Conservation (phyloP, 495 filamentous ascomycete genomes). For the Podospora bellae-mahoneyi region DNA sequence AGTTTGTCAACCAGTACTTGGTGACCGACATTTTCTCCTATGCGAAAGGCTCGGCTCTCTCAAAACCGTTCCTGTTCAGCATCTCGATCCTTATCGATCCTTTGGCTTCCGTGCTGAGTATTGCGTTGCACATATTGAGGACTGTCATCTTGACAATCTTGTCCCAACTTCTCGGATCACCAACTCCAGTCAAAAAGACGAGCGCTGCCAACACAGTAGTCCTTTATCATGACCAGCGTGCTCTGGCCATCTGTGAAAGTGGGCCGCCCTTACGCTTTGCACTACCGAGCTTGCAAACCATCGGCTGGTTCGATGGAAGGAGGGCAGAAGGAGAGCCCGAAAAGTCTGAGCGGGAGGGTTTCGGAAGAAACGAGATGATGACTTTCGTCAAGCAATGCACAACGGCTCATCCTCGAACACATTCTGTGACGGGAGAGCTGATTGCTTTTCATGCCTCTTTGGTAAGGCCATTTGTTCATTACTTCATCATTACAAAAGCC, state of each 20-base stretch:
- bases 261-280: slow-evolving; percentile 62
- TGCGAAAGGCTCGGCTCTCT: slow-evolving; percentile 40
- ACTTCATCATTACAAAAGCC: slow-evolving; percentile 53
- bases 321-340: slow-evolving; percentile 9
- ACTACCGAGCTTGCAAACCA: slow-evolving; percentile 57
- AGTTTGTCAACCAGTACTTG: slow-evolving; percentile 63
- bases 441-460: slow-evolving; percentile 62
- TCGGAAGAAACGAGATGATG: slow-evolving; percentile 51
- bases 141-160: slow-evolving; percentile 3
- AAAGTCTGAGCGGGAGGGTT: slow-evolving; percentile 47
- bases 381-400: slow-evolving; percentile 64
- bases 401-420: slow-evolving; percentile 63
- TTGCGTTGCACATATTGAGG: not conserved
- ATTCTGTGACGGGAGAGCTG: slow-evolving; percentile 57
- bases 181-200: slow-evolving; percentile 52
- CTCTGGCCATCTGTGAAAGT: slow-evolving; percentile 63
- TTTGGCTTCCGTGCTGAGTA: not conserved
- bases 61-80: slow-evolving; percentile 12
- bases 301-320: slow-evolving; percentile 63
- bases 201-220: slow-evolving; percentile 64
- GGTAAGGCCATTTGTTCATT: slow-evolving; percentile 59
- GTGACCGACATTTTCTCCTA: slow-evolving; percentile 60
- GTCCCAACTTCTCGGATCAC: slow-evolving; percentile 49
- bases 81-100: slow-evolving; percentile 10
- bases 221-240: slow-evolving; percentile 61